phyloP scores from a whole-genome alignment of 2,329 filamentous ascomycete species.

The Exophiala phaeomuriformis region DNA sequence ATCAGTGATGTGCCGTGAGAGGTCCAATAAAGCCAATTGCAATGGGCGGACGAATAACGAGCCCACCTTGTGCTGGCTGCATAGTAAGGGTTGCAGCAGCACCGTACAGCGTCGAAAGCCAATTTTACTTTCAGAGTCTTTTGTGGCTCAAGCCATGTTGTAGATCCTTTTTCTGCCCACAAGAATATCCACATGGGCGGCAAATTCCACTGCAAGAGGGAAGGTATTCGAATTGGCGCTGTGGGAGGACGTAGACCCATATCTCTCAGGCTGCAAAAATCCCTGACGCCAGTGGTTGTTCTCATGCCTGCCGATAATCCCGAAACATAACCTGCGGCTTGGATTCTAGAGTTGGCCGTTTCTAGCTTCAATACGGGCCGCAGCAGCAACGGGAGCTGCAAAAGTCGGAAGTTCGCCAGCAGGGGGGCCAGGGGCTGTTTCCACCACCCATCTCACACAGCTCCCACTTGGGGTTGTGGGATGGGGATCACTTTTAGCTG shows the following conservation, averaged over 20 bases:
- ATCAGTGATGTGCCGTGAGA: constrained; percentile 2
- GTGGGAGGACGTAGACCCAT: neutral
- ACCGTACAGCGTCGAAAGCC: no score
- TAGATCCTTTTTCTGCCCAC: constrained; percentile 8
- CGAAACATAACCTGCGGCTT: constrained; percentile 7
- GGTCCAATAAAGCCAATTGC: constrained; percentile 5
- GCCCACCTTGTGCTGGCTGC: neutral
- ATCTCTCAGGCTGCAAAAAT: neutral
- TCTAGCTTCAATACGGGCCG: no score
- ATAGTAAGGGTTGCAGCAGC: no score
- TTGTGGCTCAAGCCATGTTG: constrained; percentile 1
- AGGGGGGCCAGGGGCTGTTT: no score
- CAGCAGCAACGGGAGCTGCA: no score
- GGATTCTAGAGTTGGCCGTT: neutral
- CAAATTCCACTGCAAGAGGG: neutral
- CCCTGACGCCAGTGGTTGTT: neutral
- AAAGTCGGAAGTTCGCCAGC: no score
- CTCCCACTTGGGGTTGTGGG: no score
- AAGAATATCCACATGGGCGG: neutral
- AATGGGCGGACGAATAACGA: neutral
- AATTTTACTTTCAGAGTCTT: neutral
- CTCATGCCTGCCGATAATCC: constrained; percentile 8
- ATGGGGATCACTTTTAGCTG: no score
- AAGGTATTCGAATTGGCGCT: neutral
- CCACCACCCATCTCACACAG: no score